Conservation (phyloP, 257 asterid genomes). For the Primulina eburnea region DNA sequence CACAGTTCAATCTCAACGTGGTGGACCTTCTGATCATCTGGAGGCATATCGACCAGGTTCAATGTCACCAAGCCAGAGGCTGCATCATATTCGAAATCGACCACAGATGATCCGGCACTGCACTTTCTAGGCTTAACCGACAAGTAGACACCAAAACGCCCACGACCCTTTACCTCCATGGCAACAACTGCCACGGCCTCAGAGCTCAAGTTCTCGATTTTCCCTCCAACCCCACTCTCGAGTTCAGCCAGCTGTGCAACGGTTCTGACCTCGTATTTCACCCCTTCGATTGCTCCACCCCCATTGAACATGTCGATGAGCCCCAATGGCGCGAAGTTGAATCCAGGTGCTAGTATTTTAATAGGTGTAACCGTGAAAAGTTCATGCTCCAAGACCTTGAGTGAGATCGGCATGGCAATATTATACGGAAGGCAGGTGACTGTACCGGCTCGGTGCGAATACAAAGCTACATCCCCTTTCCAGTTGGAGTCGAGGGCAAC, state of each 20-base stretch:
- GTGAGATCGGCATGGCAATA: constrained; percentile 65
- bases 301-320: constrained; percentile 78
- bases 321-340: constrained; percentile 67
- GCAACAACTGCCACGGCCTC: constrained; percentile 43
- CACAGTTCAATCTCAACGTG: constrained; percentile 54
- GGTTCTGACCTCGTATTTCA: constrained; percentile 38
- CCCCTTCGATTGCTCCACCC: constrained; percentile 73
- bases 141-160: constrained; percentile 71
- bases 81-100: constrained; percentile 47
- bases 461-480: constrained; percentile 63
- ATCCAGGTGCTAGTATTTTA: constrained; percentile 41
- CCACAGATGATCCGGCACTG: constrained; percentile 32
- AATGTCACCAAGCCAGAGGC: constrained; percentile 59
- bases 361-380: constrained; percentile 66
- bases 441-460: constrained; percentile 41
- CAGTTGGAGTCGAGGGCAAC: constrained; percentile 53
- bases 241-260: constrained; percentile 31
- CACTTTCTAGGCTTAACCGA: constrained; percentile 55
- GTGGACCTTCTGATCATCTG: constrained; percentile 47
- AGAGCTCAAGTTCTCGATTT: constrained; percentile 31
- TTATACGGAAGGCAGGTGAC: constrained; percentile 44
- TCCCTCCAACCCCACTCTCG: constrained; percentile 24
- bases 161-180: constrained; percentile 66
- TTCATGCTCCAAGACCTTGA: constrained; percentile 80
- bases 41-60: constrained; percentile 61